These are phyloP conservation scores for Botryotinia narcissicola DNA, from an alignment of 2,329 filamentous ascomycete genomes.

Conservation along the genomic window DNA sequence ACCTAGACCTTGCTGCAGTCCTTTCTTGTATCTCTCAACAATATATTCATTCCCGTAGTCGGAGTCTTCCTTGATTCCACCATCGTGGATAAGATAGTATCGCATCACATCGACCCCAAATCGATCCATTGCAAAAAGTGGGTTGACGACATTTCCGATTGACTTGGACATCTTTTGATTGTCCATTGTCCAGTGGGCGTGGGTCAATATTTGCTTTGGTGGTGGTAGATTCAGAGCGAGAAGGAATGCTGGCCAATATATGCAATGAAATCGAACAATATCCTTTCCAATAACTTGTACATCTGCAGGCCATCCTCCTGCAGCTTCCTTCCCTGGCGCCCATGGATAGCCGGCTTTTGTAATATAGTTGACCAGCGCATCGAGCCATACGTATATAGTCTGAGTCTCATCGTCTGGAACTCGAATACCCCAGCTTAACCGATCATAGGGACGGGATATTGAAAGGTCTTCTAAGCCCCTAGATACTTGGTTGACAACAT, in stretches of 20 bases:
- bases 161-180: conserved; percentile 96
- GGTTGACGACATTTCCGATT: conserved; percentile 90
- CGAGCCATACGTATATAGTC: conserved; percentile 98
- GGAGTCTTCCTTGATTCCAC: conserved; percentile 72
- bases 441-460: conserved; percentile 74
- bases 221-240: conserved; percentile 80
- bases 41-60: conserved; percentile 82
- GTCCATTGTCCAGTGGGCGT: conserved; percentile 94
- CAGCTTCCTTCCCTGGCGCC: conserved; percentile 60
- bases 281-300: conserved; percentile 95
- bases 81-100: conserved; percentile 82
- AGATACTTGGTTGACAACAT: conserved; percentile 74
- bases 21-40: conserved; percentile 73
- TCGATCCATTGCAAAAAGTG: conserved; percentile 83
- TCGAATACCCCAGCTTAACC: conserved; percentile 82
- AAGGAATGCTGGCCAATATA: conserved; percentile 97
- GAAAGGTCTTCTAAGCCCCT: conserved; percentile 83
- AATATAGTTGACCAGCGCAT: conserved; percentile 91
- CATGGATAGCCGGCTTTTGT: conserved; percentile 86
- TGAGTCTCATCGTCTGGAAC: conserved; percentile 82
- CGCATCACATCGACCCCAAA: conserved; percentile 87
- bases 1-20: conserved; percentile 73
- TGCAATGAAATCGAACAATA: conserved; percentile 91
- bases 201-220: conserved; percentile 77
- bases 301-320: conserved; percentile 81